Evolutionary conservation across 2,329 filamentous ascomycete genomes (phyloP).

Genomic region (Periconia sp.): DNA sequence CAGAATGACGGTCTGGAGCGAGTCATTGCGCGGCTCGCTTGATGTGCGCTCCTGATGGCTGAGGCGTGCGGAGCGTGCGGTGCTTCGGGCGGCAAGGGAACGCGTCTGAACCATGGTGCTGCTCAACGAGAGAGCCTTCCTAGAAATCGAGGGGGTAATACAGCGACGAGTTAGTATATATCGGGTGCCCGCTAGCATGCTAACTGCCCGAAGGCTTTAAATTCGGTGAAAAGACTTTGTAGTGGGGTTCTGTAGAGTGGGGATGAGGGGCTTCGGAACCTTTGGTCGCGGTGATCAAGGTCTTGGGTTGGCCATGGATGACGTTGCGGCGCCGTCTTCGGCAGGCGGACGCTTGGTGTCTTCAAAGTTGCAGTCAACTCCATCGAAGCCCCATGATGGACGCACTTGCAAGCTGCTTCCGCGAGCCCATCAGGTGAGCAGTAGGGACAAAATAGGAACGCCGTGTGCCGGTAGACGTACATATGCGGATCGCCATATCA

Average conservation of each 20-base stretch:
- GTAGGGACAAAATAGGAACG: too few relatives aligned
- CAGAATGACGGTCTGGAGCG: conserved; percentile 65
- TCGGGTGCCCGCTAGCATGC: conserved; percentile 6
- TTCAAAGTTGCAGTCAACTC: background rate
- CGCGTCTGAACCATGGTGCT: conserved; percentile 35
- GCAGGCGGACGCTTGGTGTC: background rate
- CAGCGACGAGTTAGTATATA: conserved; percentile 9
- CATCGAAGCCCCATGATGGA: background rate
- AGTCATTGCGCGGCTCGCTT: conserved; percentile 68
- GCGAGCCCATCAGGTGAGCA: background rate
- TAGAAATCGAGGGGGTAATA: conserved; percentile 15
- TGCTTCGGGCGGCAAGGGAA: conserved; percentile 22
- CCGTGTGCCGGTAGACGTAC: too few relatives aligned
- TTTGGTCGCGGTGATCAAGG: background rate
- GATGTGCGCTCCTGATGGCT: conserved; percentile 73
- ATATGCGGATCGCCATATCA: too few relatives aligned
- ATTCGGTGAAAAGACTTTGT: conserved; percentile 6
- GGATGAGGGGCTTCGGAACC: conserved; percentile 3
- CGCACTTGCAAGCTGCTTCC: background rate
- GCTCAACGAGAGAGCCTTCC: conserved; percentile 20
- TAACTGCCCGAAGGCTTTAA: conserved; percentile 2
- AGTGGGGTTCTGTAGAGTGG: background rate
- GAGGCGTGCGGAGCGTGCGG: conserved; percentile 14
- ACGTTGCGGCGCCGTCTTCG: background rate
- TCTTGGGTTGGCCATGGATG: background rate